Conservation (phyloP, 2,329 filamentous ascomycete species). For the Aschersonia sp. region DNA sequence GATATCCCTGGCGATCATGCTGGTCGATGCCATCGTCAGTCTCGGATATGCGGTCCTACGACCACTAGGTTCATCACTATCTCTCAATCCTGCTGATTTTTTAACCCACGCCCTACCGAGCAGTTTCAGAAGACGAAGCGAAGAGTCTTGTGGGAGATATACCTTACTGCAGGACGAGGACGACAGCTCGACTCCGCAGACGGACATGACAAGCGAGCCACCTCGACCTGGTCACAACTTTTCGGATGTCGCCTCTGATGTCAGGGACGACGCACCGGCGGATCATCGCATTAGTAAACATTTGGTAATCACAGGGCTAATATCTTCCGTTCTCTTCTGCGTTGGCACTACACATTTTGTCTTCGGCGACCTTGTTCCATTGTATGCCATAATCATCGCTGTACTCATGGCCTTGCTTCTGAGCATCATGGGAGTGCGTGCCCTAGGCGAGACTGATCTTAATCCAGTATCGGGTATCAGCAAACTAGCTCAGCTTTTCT, state of each 20-base stretch:
- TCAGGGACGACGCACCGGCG: slow-evolving; percentile 63
- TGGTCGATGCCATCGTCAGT: slow-evolving; percentile 82
- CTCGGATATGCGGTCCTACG: slow-evolving; percentile 63
- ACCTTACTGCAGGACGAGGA: slow-evolving; percentile 6
- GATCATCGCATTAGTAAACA: slow-evolving; percentile 66
- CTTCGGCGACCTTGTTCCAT: slow-evolving; percentile 70
- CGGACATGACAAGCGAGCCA: neutral
- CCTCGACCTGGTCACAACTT: neutral
- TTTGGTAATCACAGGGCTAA: slow-evolving; percentile 60
- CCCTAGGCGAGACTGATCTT: slow-evolving; percentile 71
- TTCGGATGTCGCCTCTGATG: slow-evolving; percentile 8
- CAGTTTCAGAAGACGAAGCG: too few species aligned
- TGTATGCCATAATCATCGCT: slow-evolving; percentile 60
- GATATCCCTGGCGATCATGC: slow-evolving; percentile 91
- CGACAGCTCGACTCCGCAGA: neutral
- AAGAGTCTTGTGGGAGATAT: neutral
- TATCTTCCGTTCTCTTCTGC: slow-evolving; percentile 65
- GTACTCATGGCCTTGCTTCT: slow-evolving; percentile 71
- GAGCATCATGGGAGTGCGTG: slow-evolving; percentile 60
- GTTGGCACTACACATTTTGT: slow-evolving; percentile 67
- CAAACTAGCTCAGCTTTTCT: slow-evolving; percentile 91
- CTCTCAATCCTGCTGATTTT: too few species aligned
- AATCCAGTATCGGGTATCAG: slow-evolving; percentile 95
- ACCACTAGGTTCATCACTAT: slow-evolving; percentile 20
- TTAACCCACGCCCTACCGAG: too few species aligned